Evolutionary conservation across 75 land plant species (phyloP).

Genomic region (Gnetum montanum): DNA sequence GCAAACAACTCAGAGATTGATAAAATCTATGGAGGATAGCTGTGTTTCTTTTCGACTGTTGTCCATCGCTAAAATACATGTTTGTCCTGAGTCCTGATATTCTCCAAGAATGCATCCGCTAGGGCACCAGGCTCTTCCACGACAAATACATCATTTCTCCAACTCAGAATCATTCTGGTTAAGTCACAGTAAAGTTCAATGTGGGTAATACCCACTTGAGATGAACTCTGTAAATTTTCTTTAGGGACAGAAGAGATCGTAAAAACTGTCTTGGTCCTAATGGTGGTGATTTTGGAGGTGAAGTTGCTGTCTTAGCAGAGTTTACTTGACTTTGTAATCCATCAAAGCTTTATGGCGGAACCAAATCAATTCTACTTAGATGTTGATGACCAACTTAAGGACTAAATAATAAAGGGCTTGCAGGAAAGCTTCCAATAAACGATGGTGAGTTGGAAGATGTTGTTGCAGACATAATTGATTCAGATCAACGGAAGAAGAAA

Average conservation of each 20-base stretch:
- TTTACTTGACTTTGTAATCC: slow-evolving; percentile 25
- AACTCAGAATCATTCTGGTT: slow-evolving; percentile 77
- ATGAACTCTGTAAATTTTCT: slow-evolving; percentile 78
- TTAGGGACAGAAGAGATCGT: slow-evolving; percentile 48
- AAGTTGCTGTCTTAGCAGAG: slow-evolving; percentile 25
- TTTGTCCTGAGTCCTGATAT: slow-evolving; percentile 45
- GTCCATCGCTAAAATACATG: neutral
- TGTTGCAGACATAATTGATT: slow-evolving; percentile 25
- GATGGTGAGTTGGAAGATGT: slow-evolving; percentile 84
- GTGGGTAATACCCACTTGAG: slow-evolving; percentile 91
- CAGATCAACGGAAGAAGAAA: too few relatives aligned
- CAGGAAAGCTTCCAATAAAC: slow-evolving; percentile 84
- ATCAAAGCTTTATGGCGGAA: slow-evolving; percentile 94
- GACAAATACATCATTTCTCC: slow-evolving; percentile 96
- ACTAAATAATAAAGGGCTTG: slow-evolving; percentile 79
- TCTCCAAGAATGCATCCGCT: slow-evolving; percentile 75
- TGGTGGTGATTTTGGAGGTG: slow-evolving; percentile 76
- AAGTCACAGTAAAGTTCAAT: slow-evolving; percentile 87
- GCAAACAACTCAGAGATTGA: slow-evolving; percentile 68
- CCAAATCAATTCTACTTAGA: slow-evolving; percentile 48
- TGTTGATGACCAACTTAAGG: slow-evolving; percentile 64
- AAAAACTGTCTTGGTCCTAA: slow-evolving; percentile 63
- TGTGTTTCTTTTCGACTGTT: slow-evolving; percentile 31
- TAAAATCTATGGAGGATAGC: slow-evolving; percentile 27
- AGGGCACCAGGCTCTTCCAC: slow-evolving; percentile 99